These are phyloP conservation scores for Trametes pubescens DNA, from an alignment of 1,284 basidiomycete genomes.

Conservation along the genomic window DNA sequence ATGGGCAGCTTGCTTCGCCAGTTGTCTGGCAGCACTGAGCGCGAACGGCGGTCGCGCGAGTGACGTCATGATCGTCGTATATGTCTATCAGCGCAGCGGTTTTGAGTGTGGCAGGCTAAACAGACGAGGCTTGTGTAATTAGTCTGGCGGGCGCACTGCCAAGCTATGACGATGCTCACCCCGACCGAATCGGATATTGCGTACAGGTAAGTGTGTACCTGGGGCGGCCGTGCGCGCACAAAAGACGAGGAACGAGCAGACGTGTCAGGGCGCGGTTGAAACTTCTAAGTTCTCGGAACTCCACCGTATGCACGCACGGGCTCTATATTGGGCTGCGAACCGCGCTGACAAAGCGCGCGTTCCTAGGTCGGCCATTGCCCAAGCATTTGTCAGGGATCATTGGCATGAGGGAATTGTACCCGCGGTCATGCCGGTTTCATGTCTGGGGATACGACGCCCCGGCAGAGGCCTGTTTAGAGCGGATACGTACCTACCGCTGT, in stretches of 20 bases:
- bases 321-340: slow-evolving; percentile 1
- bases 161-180: not conserved
- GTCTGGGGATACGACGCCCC: no score
- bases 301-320: not conserved
- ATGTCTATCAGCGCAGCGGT: not conserved
- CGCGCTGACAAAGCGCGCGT: not conserved
- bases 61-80: not conserved
- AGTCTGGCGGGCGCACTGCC: not conserved
- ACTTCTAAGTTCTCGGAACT: no score
- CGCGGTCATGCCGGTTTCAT: no score
- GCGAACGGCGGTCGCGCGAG: not conserved
- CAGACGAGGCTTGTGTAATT: not conserved
- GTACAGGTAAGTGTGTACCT: not conserved
- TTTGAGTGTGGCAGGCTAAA: not conserved
- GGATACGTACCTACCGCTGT: no score
- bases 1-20: no score
- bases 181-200: not conserved
- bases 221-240: not conserved
- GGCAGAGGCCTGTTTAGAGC: no score
- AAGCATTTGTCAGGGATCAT: not conserved
- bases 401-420: no score
- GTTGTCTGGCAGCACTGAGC: not conserved
- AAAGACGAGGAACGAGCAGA: not conserved
- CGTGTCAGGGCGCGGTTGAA: not conserved
- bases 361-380: not conserved